These are phyloP conservation scores for Sanguinoderma infundibulare DNA, from an alignment of 1,284 basidiomycete species.

Conservation along the genomic window DNA sequence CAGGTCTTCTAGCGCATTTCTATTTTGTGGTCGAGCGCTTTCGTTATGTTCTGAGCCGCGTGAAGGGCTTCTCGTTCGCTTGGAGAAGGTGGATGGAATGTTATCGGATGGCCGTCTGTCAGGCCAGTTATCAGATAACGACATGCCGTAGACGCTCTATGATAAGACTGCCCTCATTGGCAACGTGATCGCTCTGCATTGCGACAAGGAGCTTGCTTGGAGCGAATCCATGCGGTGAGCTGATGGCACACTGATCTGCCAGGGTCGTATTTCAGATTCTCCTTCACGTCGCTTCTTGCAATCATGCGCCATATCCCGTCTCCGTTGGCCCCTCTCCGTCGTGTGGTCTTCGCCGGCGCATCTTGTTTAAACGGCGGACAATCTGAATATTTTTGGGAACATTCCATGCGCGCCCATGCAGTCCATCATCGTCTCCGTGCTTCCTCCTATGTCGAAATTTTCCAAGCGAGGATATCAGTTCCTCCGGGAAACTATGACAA, in stretches of 20 bases:
- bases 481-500: neutral
- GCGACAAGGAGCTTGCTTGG: too few species aligned
- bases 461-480: neutral
- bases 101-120: too few species aligned
- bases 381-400: conserved; percentile 4
- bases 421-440: neutral
- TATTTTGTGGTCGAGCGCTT: too few species aligned
- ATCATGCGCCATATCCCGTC: conserved; percentile 9
- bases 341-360: conserved; percentile 6
- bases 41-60: too few species aligned
- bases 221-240: neutral
- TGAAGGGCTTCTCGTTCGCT: too few species aligned
- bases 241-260: neutral
- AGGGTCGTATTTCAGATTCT: neutral
- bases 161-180: conserved; percentile 9
- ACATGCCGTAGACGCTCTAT: too few species aligned
- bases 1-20: too few species aligned
- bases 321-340: neutral
- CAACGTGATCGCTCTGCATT: conserved; percentile 1
- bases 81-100: too few species aligned
- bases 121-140: conserved; percentile 9
- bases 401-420: neutral
- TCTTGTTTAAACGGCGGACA: conserved; percentile 4
- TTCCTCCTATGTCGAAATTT: neutral
- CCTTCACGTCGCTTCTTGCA: neutral